A percentile compares a stretch with the other conserved stretches of the same genome.
Conservation (phyloP, 1,284 basidiomycete genomes). For the Apiotrichum gamsii region DNA sequence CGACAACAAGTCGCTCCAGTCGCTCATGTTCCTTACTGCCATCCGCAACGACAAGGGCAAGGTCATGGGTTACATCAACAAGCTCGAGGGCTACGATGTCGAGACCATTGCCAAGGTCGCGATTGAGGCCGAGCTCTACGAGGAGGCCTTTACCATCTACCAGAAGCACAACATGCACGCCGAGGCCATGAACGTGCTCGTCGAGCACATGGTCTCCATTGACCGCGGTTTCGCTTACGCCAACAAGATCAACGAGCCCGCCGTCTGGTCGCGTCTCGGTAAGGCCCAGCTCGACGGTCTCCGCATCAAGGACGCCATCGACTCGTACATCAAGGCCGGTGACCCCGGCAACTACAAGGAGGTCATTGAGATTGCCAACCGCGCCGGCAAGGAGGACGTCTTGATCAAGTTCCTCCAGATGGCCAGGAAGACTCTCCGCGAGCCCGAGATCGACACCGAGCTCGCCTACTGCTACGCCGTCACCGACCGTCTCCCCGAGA, state of each 20-base stretch:
- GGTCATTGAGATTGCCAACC: constrained; percentile 93
- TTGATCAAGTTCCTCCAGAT: constrained; percentile 97
- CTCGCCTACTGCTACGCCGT: constrained; percentile 94
- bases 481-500: constrained; percentile 93
- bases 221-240: constrained; percentile 96
- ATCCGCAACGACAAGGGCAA: constrained; percentile 98
- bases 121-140: constrained; percentile 90
- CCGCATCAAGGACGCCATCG: constrained; percentile 96
- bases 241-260: constrained; percentile 92
- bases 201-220: constrained; percentile 96
- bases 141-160: constrained; percentile 95
- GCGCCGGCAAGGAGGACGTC: constrained; percentile 96
- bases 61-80: constrained; percentile 97
- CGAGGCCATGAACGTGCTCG: constrained; percentile 93
- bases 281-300: constrained; percentile 99
- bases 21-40: constrained; percentile 88
- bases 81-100: constrained; percentile 89
- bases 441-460: constrained; percentile 97
- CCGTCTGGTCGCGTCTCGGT: constrained; percentile 93
- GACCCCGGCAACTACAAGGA: constrained; percentile 94
- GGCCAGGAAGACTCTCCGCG: constrained; percentile 96
- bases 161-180: constrained; percentile 91
- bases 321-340: constrained; percentile 98
- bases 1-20: constrained; percentile 93
- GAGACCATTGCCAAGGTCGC: constrained; percentile 96